Conservation (phyloP, 2,329 filamentous ascomycete species). For the Hortaea sp. region DNA sequence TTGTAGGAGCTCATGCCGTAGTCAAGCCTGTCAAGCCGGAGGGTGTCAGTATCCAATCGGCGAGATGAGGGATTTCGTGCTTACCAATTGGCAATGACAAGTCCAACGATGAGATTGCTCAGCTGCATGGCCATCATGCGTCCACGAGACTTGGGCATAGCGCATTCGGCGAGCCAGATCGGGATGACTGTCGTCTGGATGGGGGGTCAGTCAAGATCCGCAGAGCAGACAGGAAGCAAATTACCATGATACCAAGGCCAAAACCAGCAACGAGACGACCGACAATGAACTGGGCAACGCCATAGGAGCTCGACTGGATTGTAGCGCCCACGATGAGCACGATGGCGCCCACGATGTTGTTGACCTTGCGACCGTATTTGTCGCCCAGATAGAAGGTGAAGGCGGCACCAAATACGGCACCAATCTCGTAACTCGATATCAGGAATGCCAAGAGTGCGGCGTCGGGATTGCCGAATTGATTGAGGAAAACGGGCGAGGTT, state of each 20-base stretch:
- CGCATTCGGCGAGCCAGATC: background rate
- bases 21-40: no score
- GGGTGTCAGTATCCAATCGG: no score
- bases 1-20: no score
- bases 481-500: slow-evolving; percentile 1
- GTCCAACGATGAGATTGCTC: no score
- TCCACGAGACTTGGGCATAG: background rate
- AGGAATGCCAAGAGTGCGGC: slow-evolving; percentile 3
- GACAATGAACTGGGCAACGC: background rate
- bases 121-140: background rate
- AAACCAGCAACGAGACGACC: background rate
- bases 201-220: no score
- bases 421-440: slow-evolving; percentile 2
- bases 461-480: slow-evolving; percentile 5
- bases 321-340: background rate
- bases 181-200: background rate
- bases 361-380: slow-evolving; percentile 1
- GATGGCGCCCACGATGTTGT: background rate
- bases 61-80: no score
- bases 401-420: slow-evolving; percentile 2
- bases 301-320: background rate
- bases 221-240: no score
- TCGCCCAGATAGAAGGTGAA: slow-evolving; percentile 1
- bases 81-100: no score
- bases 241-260: background rate